These are phyloP conservation scores for Colletotrichum musicola DNA, from an alignment of 2,329 filamentous ascomycete genomes.

Conservation along the genomic window DNA sequence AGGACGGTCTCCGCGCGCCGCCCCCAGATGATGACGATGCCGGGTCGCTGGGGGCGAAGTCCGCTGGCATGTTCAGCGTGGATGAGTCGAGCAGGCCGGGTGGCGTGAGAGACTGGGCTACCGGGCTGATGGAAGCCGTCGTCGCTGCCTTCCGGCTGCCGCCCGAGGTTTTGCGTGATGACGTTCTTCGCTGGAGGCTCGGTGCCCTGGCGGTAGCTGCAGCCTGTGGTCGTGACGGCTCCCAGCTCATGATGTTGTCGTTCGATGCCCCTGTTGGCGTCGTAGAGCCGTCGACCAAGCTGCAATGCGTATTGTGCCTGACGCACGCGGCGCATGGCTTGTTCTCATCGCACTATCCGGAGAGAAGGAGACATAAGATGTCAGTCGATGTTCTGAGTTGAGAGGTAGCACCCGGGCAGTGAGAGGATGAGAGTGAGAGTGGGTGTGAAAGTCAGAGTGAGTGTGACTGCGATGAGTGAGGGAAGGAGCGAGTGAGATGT, in stretches of 20 bases:
- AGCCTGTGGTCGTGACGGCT: neutral
- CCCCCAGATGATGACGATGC: slow-evolving; percentile 4
- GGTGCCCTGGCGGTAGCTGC: neutral
- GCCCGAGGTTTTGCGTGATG: slow-evolving; percentile 13
- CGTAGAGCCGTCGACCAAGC: slow-evolving; percentile 41
- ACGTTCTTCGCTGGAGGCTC: slow-evolving; percentile 9
- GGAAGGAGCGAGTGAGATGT: neutral
- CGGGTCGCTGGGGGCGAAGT: slow-evolving; percentile 18
- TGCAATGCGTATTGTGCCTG: slow-evolving; percentile 51
- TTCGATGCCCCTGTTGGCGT: slow-evolving; percentile 23
- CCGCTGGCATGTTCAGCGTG: slow-evolving; percentile 7
- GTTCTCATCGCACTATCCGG: slow-evolving; percentile 52
- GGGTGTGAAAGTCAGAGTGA: neutral
- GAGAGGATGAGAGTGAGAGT: neutral
- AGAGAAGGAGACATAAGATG: too few species aligned
- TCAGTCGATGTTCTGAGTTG: too few species aligned
- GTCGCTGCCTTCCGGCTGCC: slow-evolving; percentile 18
- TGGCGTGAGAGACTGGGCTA: slow-evolving; percentile 22
- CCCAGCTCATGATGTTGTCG: slow-evolving; percentile 21
- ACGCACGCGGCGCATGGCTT: slow-evolving; percentile 53
- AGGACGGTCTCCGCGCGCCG: slow-evolving; percentile 1
- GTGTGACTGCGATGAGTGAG: neutral
- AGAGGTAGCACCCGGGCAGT: too few species aligned
- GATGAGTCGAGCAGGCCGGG: slow-evolving; percentile 18
- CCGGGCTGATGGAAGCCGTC: slow-evolving; percentile 20